Conservation (phyloP, 2,329 filamentous ascomycete genomes). For the Microdochium nivale region DNA sequence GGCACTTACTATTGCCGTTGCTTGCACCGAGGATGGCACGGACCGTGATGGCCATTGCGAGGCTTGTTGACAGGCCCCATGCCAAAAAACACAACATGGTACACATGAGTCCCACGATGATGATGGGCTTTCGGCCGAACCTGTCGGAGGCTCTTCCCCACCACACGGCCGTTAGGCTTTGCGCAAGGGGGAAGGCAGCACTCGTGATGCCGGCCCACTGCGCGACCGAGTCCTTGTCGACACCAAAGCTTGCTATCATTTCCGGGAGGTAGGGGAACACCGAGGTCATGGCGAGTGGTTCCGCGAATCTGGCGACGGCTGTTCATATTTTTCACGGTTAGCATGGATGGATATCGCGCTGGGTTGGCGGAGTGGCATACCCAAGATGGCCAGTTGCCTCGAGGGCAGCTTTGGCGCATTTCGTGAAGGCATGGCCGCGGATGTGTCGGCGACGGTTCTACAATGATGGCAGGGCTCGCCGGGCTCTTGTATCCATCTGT, state of each 20-base stretch:
- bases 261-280: slow-evolving; percentile 66
- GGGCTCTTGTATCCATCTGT: neutral
- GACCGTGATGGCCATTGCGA: slow-evolving; percentile 71
- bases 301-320: slow-evolving; percentile 73
- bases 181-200: slow-evolving; percentile 62
- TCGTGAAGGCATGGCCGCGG: slow-evolving; percentile 8
- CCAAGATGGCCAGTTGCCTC: slow-evolving; percentile 69
- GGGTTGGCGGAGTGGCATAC: slow-evolving; percentile 44
- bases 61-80: slow-evolving; percentile 74
- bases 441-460: neutral
- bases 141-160: slow-evolving; percentile 73
- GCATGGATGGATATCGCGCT: too few relatives aligned
- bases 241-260: slow-evolving; percentile 74
- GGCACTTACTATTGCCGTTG: slow-evolving; percentile 67
- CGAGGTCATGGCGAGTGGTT: slow-evolving; percentile 64
- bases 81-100: slow-evolving; percentile 76
- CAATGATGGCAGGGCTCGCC: too few relatives aligned
- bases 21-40: slow-evolving; percentile 73
- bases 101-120: slow-evolving; percentile 63
- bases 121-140: slow-evolving; percentile 74
- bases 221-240: slow-evolving; percentile 63
- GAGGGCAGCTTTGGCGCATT: slow-evolving; percentile 57
- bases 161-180: slow-evolving; percentile 62
- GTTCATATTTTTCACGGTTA: slow-evolving; percentile 3
- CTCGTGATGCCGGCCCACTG: slow-evolving; percentile 74